A percentile compares a stretch with the other conserved stretches of the same genome.
Conservation (phyloP, 1,284 basidiomycete genomes). For the Tilletia setariae region DNA sequence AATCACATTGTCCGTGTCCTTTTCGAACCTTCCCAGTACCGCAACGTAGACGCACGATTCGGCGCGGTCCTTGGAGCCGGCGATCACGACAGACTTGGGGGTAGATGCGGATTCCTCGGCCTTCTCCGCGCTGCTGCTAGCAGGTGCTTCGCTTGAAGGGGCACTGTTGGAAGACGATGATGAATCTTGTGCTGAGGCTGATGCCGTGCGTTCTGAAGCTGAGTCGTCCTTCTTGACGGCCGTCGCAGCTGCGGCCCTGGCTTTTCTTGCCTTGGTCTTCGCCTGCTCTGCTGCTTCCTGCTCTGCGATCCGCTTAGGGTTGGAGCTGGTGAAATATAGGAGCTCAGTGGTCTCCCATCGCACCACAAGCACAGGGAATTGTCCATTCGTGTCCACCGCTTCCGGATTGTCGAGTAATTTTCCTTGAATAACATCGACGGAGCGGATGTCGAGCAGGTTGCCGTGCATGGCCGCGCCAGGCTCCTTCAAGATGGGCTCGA, state of each 20-base stretch:
- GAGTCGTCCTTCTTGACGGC: not conserved
- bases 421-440: constrained; percentile 49
- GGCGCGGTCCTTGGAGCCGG: constrained; percentile 62
- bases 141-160: constrained; percentile 71
- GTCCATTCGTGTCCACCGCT: constrained; percentile 57
- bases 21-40: constrained; percentile 78
- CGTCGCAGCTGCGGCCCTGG: not conserved
- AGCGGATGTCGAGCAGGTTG: constrained; percentile 43
- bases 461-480: constrained; percentile 62
- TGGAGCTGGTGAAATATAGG: constrained; percentile 82
- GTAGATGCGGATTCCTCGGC: not conserved
- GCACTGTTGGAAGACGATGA: not conserved
- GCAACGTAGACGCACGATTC: constrained; percentile 91
- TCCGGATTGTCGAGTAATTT: constrained; percentile 61
- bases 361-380: constrained; percentile 85
- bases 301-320: constrained; percentile 44
- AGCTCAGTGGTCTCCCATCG: constrained; percentile 92
- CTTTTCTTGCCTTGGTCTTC: constrained; percentile 12
- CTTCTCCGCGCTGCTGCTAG: constrained; percentile 68
- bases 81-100: constrained; percentile 7
- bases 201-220: not conserved
- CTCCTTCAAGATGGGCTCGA: constrained; percentile 87
- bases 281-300: constrained; percentile 9
- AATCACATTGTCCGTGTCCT: constrained; percentile 65
- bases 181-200: not conserved